Percentiles rank a stretch among this genome's conserved stretches.
Evolutionary conservation across 2,329 filamentous ascomycete genomes (phyloP).

Genomic region (Seiridium unicorne): DNA sequence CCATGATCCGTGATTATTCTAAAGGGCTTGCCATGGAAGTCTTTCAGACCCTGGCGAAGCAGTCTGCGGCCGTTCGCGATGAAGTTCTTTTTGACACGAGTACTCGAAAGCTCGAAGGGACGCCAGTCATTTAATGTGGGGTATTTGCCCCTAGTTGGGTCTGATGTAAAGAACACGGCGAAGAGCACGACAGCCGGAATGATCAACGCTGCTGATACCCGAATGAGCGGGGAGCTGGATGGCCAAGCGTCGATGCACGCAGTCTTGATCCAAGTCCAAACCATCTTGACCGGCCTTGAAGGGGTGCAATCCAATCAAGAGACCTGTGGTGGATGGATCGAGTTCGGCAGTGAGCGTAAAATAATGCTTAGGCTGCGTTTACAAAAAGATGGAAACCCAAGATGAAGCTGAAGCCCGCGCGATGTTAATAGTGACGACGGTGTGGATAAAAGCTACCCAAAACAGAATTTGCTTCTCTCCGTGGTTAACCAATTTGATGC

Average conservation of each 20-base stretch:
- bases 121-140: not conserved
- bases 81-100: not conserved
- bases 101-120: not conserved
- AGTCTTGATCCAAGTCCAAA: not conserved
- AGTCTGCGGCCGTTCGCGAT: not conserved
- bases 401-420: not conserved
- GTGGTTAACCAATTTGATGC: too few relatives aligned
- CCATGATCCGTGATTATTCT: not conserved
- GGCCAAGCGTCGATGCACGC: not conserved
- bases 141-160: not conserved
- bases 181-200: not conserved
- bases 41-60: not conserved
- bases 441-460: too few relatives aligned
- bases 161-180: not conserved
- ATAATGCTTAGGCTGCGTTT: not conserved
- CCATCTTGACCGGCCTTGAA: not conserved
- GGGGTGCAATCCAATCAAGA: not conserved
- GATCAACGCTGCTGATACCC: not conserved
- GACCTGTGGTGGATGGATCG: not conserved
- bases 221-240: not conserved
- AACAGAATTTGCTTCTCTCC: too few relatives aligned
- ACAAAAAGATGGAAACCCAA: not conserved
- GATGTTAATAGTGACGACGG: too few relatives aligned
- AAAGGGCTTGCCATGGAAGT: not conserved
- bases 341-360: not conserved